Base-by-base conservation (phyloP, 805 yeast genomes). In the Wickerhamomyces rabaulensis region DNA sequence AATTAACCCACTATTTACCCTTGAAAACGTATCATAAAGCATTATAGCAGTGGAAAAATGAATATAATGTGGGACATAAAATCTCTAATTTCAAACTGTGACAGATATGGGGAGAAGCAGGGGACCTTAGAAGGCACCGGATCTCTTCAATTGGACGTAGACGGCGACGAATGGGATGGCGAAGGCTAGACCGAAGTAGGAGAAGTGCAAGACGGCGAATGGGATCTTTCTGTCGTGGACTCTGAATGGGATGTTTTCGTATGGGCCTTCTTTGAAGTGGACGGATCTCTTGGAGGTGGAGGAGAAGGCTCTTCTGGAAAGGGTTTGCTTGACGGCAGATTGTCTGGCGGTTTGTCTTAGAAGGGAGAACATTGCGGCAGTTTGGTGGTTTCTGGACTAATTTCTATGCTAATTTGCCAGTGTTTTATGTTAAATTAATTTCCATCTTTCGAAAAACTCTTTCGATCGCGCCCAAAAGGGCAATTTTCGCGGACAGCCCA, bases 161-260 rank as follows among this genome's bases (percentile, higher is more conserved):
- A 79, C 73, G 47, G 90, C 80, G 62, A 85, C 74, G 75, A 88
- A 85, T 64, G 98, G 97, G 47, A 84, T 72, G 51, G 80, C 78
- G 53, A 82, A 75, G 50, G 89, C 92, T 39, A 80, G 62, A 66
- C 85, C 80, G 55, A 84, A 75, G 73, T 81, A 84, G 45, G 90
- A 80, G 76, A 87, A 84, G 76, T 85, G 95, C 56, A 84, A 76
- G 44, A 89, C 73, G 56, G 82, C 87, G 68, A 78, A 90, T 57
- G 97, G 98, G 55, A 92, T 78, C 74, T 82, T 86, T 79, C 96
- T 90, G 80, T 83, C 76, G 79, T 89, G 90, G 53, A 92, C 95
- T 78, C 81, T 81, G 82, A 92, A 94, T 56, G 99, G 99, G 54
- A 92, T 65, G 80, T 94, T 92, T 62, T 85, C 75, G 83, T 94